Base-by-base conservation (phyloP, 2,329 filamentous ascomycete genomes). In the Juglanconis sp. region DNA sequence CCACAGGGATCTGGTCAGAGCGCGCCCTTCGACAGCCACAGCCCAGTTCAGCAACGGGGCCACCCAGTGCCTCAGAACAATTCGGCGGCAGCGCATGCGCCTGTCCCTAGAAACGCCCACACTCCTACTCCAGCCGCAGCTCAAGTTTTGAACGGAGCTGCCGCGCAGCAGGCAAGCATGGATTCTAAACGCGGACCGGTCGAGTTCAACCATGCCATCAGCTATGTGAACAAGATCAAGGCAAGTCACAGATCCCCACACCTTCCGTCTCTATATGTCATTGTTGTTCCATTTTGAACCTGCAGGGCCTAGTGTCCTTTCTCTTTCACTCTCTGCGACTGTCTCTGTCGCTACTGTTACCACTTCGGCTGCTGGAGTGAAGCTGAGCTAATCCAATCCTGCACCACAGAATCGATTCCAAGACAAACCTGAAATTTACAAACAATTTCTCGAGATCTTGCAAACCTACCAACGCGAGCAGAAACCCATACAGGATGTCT, bases 201-300 rank as follows among this genome's bases (percentile, higher is more conserved):
- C 17, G 95, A 99, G 71, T 99, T 99, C 75, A 99, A 99, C 72
- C 95, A 99, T 76, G 95, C 95, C 0, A 99, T 99, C 65, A 98
- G 93, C 73, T 99, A 99, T 70, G 95, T 99, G 57, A 99, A 99
- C 73, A 99, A 99, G 78, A 99, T 99, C 70, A 99, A 99, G 88
- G 93, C 95, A 77, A 73, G 83, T 68, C 8, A 8, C 17, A 7
- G 5, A 31, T 17, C 44, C n/a, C 17, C 30, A 13, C 36, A 40
- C 24, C 24, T 24, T 2, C 24, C 24, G 24, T 24, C 24, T 24
- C 24, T 24, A 24, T 24, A 24, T 24, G 24, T 24, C 9, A 34
- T 31, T 35, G 30, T 32, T 47, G 38, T 24, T 40, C 36, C 36
- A 38, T 8, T 38, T 38, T 13, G 36, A 38, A 38, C 2, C 7